Evolutionary conservation across 1,284 basidiomycete genomes (phyloP).

Genomic region (Heliocybe sulcata): DNA sequence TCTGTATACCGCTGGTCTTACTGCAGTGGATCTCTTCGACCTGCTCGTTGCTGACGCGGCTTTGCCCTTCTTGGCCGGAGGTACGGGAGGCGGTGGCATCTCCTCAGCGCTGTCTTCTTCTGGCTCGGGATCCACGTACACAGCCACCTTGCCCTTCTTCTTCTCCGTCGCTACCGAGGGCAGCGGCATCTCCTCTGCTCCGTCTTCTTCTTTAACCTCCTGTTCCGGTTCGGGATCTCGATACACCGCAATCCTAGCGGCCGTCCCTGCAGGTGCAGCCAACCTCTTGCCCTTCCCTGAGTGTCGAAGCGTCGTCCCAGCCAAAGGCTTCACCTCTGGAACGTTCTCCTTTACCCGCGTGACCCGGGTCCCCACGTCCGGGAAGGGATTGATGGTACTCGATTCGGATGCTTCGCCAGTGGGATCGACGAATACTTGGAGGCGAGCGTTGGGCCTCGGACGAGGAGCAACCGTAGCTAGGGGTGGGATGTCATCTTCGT

Average conservation of each 20-base stretch:
- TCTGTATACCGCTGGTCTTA: constrained; percentile 33
- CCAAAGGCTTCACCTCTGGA: constrained; percentile 56
- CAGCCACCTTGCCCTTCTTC: constrained; percentile 9
- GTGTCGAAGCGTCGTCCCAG: constrained; percentile 49
- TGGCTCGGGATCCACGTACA: constrained; percentile 18
- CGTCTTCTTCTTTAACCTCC: constrained; percentile 4
- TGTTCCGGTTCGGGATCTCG: constrained; percentile 35
- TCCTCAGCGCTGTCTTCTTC: not conserved
- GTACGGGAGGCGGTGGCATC: constrained; percentile 15
- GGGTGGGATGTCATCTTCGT: constrained; percentile 7
- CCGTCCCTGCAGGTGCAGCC: no score
- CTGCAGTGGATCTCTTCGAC: constrained; percentile 2
- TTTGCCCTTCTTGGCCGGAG: constrained; percentile 7
- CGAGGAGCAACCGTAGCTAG: constrained; percentile 17
- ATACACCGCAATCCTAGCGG: constrained; percentile 30
- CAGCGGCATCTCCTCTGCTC: constrained; percentile 11
- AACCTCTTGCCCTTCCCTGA: constrained; percentile 23
- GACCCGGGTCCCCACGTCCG: constrained; percentile 67
- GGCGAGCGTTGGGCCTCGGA: constrained; percentile 44
- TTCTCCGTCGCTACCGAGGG: constrained; percentile 9
- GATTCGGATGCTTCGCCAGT: constrained; percentile 26
- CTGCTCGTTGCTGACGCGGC: constrained; percentile 20
- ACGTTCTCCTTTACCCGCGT: constrained; percentile 70
- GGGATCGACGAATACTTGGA: constrained; percentile 69
- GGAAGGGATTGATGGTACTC: constrained; percentile 40